phyloP scores from a whole-genome alignment of 2,329 filamentous ascomycete genomes.

The Leptodontidium sp. region DNA sequence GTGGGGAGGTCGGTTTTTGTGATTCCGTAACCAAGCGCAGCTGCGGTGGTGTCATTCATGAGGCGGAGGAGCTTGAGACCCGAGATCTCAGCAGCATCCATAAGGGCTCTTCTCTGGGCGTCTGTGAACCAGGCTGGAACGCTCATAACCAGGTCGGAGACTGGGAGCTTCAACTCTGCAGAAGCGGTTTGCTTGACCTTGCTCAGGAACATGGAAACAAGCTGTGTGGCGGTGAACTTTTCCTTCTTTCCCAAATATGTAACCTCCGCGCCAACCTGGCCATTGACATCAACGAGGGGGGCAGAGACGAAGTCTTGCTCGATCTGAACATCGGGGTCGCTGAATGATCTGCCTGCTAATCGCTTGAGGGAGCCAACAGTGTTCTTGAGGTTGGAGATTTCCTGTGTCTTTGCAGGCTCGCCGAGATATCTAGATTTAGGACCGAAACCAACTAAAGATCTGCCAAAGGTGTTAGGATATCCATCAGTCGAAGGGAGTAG shows the following conservation, averaged over 20 bases:
- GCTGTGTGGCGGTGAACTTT: conserved; percentile 91
- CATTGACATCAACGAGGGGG: conserved; percentile 86
- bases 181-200: conserved; percentile 91
- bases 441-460: conserved; percentile 93
- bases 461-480: conserved; percentile 50
- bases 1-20: conserved; percentile 93
- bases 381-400: conserved; percentile 99
- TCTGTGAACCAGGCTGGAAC: conserved; percentile 98
- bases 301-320: conserved; percentile 93
- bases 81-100: conserved; percentile 93
- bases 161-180: conserved; percentile 87
- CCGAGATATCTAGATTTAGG: conserved; percentile 94
- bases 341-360: conserved; percentile 84
- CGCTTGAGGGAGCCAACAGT: conserved; percentile 93
- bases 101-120: conserved; percentile 83
- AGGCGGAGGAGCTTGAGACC: conserved; percentile 91
- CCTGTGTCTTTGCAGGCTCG: conserved; percentile 96
- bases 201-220: conserved; percentile 93
- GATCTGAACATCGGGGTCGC: conserved; percentile 90
- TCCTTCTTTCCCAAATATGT: conserved; percentile 94
- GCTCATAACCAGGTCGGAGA: conserved; percentile 92
- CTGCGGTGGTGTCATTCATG: conserved; percentile 98
- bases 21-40: conserved; percentile 95
- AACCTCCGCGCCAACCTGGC: conserved; percentile 94
- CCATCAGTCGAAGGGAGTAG: neutral